Percentiles rank a stretch among this genome's conserved stretches.
Conservation (phyloP, 140 eudicot species). For the Artemisia princeps region DNA sequence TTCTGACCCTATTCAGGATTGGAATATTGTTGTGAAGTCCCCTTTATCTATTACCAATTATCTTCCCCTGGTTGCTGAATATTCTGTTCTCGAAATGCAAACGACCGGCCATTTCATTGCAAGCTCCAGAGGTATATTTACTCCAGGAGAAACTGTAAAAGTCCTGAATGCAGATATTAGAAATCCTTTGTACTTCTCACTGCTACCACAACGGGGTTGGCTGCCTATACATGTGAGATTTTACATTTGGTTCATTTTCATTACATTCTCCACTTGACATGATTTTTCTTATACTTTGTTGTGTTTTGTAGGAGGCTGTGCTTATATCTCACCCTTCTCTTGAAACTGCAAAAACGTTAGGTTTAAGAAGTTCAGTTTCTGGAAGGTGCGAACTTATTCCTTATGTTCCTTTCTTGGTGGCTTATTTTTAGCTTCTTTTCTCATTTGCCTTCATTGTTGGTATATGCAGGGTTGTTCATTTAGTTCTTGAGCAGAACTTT, state of each 20-base stretch:
- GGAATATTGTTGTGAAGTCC: slow-evolving; percentile 68
- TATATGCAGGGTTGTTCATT: slow-evolving; percentile 66
- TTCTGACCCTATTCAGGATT: slow-evolving; percentile 76
- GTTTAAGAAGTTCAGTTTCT: slow-evolving; percentile 83
- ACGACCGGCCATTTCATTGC: slow-evolving; percentile 62
- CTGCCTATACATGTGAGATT: slow-evolving; percentile 69
- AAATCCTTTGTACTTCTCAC: slow-evolving; percentile 71
- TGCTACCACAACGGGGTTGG: slow-evolving; percentile 94
- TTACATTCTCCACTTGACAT: background rate
- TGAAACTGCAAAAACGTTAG: slow-evolving; percentile 54
- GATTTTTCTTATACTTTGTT: slow-evolving; percentile 6
- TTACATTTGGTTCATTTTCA: background rate
- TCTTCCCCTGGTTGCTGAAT: slow-evolving; percentile 76
- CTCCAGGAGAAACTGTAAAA: slow-evolving; percentile 72
- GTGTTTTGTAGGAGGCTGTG: slow-evolving; percentile 65
- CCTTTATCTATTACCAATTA: slow-evolving; percentile 69
- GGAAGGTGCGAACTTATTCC: slow-evolving; percentile 48
- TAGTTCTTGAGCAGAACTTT: slow-evolving; percentile 71
- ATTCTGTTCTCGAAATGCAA: slow-evolving; percentile 88
- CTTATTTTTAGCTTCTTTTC: background rate
- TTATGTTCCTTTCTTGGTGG: background rate
- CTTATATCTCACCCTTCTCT: slow-evolving; percentile 66
- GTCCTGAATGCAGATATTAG: slow-evolving; percentile 67
- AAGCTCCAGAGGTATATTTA: slow-evolving; percentile 70
- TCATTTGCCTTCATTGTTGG: slow-evolving; percentile 19